Evolutionary conservation across 345 rosid species (phyloP).

Genomic region (Brassica incana): DNA sequence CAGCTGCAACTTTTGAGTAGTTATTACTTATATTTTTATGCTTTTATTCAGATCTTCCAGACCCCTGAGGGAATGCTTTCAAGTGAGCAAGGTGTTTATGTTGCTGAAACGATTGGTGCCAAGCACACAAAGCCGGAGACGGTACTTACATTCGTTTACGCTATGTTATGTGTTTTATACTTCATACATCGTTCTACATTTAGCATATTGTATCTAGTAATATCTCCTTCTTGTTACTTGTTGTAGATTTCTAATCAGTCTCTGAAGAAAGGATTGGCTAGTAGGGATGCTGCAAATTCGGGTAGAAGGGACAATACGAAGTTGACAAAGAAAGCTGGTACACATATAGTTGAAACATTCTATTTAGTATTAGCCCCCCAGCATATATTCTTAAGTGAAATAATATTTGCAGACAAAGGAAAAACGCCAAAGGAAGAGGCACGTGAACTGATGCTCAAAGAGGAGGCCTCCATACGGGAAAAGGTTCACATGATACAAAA

Average conservation of each 20-base stretch:
- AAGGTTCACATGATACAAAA: conserved; percentile 61
- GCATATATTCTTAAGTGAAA: conserved; percentile 17
- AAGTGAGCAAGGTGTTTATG: conserved; percentile 82
- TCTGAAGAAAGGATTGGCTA: conserved; percentile 59
- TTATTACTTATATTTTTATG: not conserved
- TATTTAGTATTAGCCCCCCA: not conserved
- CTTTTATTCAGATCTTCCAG: conserved; percentile 59
- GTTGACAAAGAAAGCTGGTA: conserved; percentile 68
- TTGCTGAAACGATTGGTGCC: conserved; percentile 69
- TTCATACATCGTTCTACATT: not conserved
- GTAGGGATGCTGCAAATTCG: conserved; percentile 51
- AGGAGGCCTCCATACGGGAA: conserved; percentile 78
- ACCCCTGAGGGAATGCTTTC: conserved; percentile 94
- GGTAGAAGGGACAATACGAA: conserved; percentile 75
- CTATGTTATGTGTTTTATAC: not conserved
- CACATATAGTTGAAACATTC: conserved; percentile 22
- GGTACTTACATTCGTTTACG: conserved; percentile 34
- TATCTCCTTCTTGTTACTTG: conserved; percentile 25
- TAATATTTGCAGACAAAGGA: conserved; percentile 62
- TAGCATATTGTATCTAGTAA: conserved; percentile 44
- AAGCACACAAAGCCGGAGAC: conserved; percentile 65
- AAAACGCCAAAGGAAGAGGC: conserved; percentile 96
- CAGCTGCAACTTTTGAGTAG: conserved; percentile 21
- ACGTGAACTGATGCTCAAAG: conserved; percentile 83
- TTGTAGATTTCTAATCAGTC: conserved; percentile 51